Percentiles rank a stretch among this genome's conserved stretches.
Conservation (phyloP, 805 yeast species). For the Jamesozyma spencerorum region DNA sequence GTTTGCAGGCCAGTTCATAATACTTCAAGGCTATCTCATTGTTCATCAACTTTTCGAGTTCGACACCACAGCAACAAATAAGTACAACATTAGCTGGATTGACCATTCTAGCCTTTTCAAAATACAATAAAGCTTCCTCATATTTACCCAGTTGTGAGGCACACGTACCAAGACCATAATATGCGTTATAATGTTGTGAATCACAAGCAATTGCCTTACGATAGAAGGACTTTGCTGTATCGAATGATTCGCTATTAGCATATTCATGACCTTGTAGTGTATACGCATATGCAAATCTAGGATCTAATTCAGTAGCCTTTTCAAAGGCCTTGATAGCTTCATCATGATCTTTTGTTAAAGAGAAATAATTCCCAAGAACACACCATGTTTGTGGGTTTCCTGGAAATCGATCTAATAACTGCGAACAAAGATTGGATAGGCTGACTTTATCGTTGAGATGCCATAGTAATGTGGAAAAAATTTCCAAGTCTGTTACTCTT, state of each 20-base stretch:
- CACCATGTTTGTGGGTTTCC: constrained; percentile 85
- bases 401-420: constrained; percentile 55
- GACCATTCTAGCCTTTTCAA: constrained; percentile 76
- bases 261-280: constrained; percentile 92
- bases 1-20: constrained; percentile 70
- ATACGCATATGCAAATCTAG: constrained; percentile 74
- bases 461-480: constrained; percentile 85
- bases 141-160: constrained; percentile 78
- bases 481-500: constrained; percentile 81
- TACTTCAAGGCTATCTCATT: constrained; percentile 66
- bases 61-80: constrained; percentile 91
- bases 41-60: constrained; percentile 65
- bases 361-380: constrained; percentile 79
- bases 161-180: constrained; percentile 94
- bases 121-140: constrained; percentile 75
- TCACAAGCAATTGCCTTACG: constrained; percentile 69
- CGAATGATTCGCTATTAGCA: constrained; percentile 80
- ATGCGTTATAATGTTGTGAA: constrained; percentile 82
- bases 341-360: constrained; percentile 74
- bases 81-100: constrained; percentile 86
- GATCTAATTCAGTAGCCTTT: constrained; percentile 62
- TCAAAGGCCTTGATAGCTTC: constrained; percentile 84
- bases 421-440: constrained; percentile 75
- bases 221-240: constrained; percentile 77
- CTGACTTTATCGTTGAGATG: constrained; percentile 76